Conservation (phyloP, 257 asterid genomes). For the Jacaranda mimosifolia region DNA sequence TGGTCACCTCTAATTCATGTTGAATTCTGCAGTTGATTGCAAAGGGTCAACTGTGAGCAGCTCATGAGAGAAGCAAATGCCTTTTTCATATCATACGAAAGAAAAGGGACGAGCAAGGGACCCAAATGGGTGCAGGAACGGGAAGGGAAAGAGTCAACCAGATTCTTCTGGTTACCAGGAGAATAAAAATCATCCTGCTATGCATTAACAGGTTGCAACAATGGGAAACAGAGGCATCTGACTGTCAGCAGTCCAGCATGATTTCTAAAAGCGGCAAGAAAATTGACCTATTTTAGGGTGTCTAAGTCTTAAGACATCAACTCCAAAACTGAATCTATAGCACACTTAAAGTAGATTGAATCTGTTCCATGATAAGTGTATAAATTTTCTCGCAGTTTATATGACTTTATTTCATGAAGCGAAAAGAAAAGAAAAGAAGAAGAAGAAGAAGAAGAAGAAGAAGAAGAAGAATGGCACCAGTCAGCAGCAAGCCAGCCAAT, state of each 20-base stretch:
- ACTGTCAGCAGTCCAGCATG: neutral
- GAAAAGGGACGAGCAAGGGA: neutral
- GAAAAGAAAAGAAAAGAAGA: too few species aligned
- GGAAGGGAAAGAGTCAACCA: neutral
- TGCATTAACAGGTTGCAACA: neutral
- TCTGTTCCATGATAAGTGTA: too few species aligned
- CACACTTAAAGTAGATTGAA: too few species aligned
- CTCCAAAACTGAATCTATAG: neutral
- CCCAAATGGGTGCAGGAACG: neutral
- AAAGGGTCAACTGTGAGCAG: constrained; percentile 33
- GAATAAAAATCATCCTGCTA: neutral
- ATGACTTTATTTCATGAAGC: too few species aligned
- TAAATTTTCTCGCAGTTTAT: too few species aligned
- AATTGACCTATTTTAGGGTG: constrained; percentile 2
- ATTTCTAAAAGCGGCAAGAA: neutral
- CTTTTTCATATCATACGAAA: neutral
- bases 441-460: too few species aligned
- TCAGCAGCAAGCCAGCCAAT: neutral
- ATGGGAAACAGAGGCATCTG: neutral
- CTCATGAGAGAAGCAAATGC: constrained; percentile 11
- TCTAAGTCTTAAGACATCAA: neutral
- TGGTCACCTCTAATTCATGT: constrained; percentile 80
- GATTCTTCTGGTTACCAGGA: neutral
- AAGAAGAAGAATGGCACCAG: neutral
- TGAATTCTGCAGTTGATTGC: constrained; percentile 67